phyloP scores from a whole-genome alignment of 805 yeast species.

The Cyberlindnera veronae region DNA sequence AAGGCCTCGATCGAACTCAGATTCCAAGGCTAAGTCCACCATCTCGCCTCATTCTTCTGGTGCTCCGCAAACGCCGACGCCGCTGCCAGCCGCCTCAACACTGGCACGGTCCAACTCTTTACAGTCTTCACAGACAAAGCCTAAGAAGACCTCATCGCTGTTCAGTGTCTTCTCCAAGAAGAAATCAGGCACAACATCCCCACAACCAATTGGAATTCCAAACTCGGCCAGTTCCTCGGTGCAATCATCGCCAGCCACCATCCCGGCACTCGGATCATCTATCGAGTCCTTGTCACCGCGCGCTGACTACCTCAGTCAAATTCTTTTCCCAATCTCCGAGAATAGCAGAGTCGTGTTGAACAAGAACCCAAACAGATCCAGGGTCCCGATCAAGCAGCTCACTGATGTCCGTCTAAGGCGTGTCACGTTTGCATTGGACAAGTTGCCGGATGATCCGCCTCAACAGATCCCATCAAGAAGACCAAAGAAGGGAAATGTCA shows the following conservation, averaged over 20 bases:
- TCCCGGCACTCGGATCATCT: constrained; percentile 13
- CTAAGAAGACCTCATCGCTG: constrained; percentile 24
- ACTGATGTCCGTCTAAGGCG: constrained; percentile 44
- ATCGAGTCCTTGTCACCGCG: constrained; percentile 16
- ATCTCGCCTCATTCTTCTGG: constrained; percentile 1
- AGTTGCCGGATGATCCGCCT: constrained; percentile 78
- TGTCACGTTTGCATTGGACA: constrained; percentile 75
- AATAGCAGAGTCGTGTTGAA: constrained; percentile 39
- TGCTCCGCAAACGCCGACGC: neutral
- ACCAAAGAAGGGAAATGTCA: constrained; percentile 77
- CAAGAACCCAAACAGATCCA: constrained; percentile 39
- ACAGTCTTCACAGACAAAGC: constrained; percentile 15
- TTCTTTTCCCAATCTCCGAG: constrained; percentile 5
- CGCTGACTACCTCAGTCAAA: constrained; percentile 4
- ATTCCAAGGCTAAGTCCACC: constrained; percentile 13
- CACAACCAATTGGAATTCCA: constrained; percentile 22
- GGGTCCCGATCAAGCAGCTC: constrained; percentile 31
- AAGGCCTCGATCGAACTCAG: constrained; percentile 27
- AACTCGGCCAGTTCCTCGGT: constrained; percentile 3
- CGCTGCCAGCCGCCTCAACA: neutral
- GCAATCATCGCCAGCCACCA: constrained; percentile 10
- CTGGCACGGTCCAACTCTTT: constrained; percentile 22
- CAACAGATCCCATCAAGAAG: constrained; percentile 88
- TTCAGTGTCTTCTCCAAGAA: constrained; percentile 31
- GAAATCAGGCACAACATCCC: constrained; percentile 22